Evolutionary conservation across 495 filamentous ascomycete genomes (phyloP), one percentile per base, ranked within the genome.

Genomic region (Penicilliopsis zonata): DNA sequence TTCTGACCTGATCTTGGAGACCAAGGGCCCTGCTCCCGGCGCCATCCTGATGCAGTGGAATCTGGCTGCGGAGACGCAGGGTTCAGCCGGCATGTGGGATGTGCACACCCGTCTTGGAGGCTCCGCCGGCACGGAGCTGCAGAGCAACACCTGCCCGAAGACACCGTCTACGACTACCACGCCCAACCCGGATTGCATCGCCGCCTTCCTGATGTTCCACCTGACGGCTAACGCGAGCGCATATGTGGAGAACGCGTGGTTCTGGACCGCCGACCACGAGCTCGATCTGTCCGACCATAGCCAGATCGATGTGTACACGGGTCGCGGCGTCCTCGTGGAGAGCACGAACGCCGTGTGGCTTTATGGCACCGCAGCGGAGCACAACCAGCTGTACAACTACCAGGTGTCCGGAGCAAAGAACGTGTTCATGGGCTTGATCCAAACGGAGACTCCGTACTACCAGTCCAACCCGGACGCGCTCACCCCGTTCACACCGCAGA

Each of bases 41-140:
- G 87, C 87, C 15, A 81, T 93, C 44, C 61, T 96, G 28, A 71
- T 94, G 52, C 69, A 96, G 47, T 96, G 86, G 86, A 95, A 96
- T 60, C 49, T 94, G 4, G 78, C 69, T 5, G 71, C 69, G 13
- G 50, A 63, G 2, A 56, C 63, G 5, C 76, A 80, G 27, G 87
- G 83, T 35, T 72, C 78, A 0, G 70, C 70, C 5, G 87, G 73
- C 21, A 73, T 94, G 61, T 96, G 86, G 86, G 88, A 96, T 49
- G 80, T 86, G 6, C 88, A 95, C 56, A 78, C 84, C 55, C 84
- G 88, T 36, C 63, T 80, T 14, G 78, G 86, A 34, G 88, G 88
- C 7, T 73, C 79, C 15, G 75, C 78, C 4, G 86, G 87, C 28
- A 93, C 87, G 2, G 50, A 76, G 29, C 65, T 94, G 9, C 82